Percentiles rank a stretch among this genome's conserved stretches.
These are phyloP conservation scores for Stephania japonica DNA, from an alignment of 164 flowering plant genomes.

Conservation along the genomic window DNA sequence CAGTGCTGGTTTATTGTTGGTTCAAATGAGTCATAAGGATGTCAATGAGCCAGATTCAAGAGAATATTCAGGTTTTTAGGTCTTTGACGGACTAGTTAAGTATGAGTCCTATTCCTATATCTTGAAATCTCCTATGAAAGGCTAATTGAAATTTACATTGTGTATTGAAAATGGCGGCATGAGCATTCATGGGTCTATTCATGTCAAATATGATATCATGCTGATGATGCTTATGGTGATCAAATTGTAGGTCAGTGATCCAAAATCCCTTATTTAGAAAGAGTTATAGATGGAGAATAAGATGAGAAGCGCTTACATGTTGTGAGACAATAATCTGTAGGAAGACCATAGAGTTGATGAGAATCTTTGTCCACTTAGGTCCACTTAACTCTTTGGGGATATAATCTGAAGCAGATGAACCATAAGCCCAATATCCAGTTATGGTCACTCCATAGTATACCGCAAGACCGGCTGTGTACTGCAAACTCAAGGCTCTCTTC, in stretches of 20 bases:
- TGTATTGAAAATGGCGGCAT: no score
- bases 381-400: conserved; percentile 45
- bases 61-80: neutral
- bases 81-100: neutral
- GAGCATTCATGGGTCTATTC: no score
- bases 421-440: conserved; percentile 61
- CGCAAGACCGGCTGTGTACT: conserved; percentile 42
- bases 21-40: no score
- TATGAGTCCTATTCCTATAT: neutral
- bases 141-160: neutral
- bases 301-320: conserved; percentile 31
- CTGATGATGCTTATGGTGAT: neutral
- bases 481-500: conserved; percentile 44
- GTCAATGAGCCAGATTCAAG: neutral
- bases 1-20: neutral
- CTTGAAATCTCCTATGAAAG: neutral
- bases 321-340: conserved; percentile 45
- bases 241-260: neutral
- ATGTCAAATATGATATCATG: no score
- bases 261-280: neutral
- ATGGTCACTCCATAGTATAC: conserved; percentile 47
- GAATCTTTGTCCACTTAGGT: conserved; percentile 41
- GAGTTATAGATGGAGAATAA: neutral
- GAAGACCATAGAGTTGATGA: conserved; percentile 36
- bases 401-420: conserved; percentile 43